phyloP scores from a whole-genome alignment of 495 filamentous ascomycete species.

The Neurospora sp. region DNA sequence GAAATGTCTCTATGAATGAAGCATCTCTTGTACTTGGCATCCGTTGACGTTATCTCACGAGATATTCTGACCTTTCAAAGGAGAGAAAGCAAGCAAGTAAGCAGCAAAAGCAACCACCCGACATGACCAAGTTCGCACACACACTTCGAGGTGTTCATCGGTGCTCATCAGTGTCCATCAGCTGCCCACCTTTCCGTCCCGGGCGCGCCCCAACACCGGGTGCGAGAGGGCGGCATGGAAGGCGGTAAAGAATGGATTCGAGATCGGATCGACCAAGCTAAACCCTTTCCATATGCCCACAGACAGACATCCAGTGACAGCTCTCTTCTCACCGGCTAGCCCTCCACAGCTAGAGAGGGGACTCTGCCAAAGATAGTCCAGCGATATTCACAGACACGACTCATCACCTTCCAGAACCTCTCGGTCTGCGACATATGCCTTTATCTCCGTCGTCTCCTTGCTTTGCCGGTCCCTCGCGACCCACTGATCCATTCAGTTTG shows the following conservation, averaged over 20 bases:
- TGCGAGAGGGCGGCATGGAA: not conserved
- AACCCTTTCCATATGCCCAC: not conserved
- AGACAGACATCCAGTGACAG: not conserved
- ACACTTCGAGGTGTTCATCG: not conserved
- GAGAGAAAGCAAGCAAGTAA: not conserved
- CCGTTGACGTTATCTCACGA: not conserved
- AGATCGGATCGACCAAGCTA: not conserved
- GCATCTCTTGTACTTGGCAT: not conserved
- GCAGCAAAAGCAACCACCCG: not conserved
- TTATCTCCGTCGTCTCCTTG: not conserved
- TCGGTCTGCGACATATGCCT: not conserved
- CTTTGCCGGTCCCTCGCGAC: not conserved
- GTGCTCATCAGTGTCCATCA: not conserved
- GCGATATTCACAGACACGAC: not conserved
- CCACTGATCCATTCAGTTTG: not conserved
- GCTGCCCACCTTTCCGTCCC: not conserved
- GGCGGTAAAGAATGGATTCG: not conserved
- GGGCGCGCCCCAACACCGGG: not conserved
- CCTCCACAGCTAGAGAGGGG: not conserved
- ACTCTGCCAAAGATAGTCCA: not conserved
- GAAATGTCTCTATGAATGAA: not conserved
- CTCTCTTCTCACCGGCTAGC: not conserved
- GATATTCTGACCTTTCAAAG: not conserved
- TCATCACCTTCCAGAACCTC: not conserved
- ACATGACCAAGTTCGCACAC: not conserved